A percentile compares a stretch with the other conserved stretches of the same genome.
These are phyloP conservation scores for Micromonas commoda DNA, from an alignment of 139 green algal species.

Conservation along the genomic window DNA sequence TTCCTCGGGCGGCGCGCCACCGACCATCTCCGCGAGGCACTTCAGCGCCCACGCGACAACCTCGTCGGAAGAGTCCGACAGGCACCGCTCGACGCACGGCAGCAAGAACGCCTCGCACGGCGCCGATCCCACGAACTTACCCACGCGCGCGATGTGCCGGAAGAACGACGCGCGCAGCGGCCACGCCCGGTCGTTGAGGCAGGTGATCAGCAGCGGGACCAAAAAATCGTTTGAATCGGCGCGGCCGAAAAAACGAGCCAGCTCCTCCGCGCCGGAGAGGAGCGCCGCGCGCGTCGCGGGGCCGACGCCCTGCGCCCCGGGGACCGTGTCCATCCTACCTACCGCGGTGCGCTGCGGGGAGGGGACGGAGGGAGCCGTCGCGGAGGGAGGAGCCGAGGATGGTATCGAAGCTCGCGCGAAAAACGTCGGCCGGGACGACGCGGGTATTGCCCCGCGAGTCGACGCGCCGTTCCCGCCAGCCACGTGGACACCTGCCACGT, in stretches of 20 bases:
- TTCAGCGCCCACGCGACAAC: slow-evolving; percentile 53
- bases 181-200: slow-evolving; percentile 83
- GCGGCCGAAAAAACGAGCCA: slow-evolving; percentile 48
- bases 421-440: no score
- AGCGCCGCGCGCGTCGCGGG: slow-evolving; percentile 21
- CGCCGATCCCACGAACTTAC: slow-evolving; percentile 28
- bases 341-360: no score
- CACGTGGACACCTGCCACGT: no score
- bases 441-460: no score
- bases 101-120: slow-evolving; percentile 78
- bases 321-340: no score
- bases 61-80: slow-evolving; percentile 22
- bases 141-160: slow-evolving; percentile 27
- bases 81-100: slow-evolving; percentile 78
- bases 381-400: no score
- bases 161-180: slow-evolving; percentile 69
- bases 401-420: no score
- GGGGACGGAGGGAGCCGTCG: no score
- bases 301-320: not conserved
- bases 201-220: slow-evolving; percentile 87
- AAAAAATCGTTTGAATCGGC: slow-evolving; percentile 69
- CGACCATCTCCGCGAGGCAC: slow-evolving; percentile 54
- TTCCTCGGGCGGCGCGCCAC: slow-evolving; percentile 12
- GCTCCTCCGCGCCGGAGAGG: slow-evolving; percentile 36
- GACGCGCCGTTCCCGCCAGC: no score